Conservation (phyloP, 306 rosid genomes). For the Dicorynia guianensis region DNA sequence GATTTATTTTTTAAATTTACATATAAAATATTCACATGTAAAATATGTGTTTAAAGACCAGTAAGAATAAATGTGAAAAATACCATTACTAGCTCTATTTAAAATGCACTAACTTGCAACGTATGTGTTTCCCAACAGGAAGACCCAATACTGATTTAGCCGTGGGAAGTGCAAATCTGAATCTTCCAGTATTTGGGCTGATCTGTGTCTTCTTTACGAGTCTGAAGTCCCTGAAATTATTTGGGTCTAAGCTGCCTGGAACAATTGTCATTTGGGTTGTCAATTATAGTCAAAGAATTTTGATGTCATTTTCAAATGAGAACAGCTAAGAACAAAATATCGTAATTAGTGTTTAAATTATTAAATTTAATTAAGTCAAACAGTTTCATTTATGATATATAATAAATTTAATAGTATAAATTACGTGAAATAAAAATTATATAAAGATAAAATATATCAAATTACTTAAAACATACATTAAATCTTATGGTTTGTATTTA, state of each 20-base stretch:
- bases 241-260: slow-evolving; percentile 68
- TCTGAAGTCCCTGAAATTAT: slow-evolving; percentile 64
- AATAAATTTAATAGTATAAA: no score
- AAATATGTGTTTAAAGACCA: no score
- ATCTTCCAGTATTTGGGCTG: slow-evolving; percentile 65
- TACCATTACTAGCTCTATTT: no score
- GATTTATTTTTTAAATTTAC: no score
- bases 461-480: no score
- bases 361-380: no score
- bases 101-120: slow-evolving; percentile 54
- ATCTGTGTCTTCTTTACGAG: slow-evolving; percentile 66
- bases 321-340: background rate
- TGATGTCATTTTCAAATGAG: background rate
- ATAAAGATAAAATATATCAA: no score
- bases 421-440: no score
- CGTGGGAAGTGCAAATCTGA: slow-evolving; percentile 72
- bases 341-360: background rate
- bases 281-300: background rate
- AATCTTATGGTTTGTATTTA: no score
- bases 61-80: no score
- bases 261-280: background rate
- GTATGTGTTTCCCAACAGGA: slow-evolving; percentile 80
- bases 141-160: slow-evolving; percentile 74
- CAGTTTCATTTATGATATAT: no score
- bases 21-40: no score